Base-by-base conservation (phyloP, 108 stramenopile genomes). In the Nitzschia sp. region DNA sequence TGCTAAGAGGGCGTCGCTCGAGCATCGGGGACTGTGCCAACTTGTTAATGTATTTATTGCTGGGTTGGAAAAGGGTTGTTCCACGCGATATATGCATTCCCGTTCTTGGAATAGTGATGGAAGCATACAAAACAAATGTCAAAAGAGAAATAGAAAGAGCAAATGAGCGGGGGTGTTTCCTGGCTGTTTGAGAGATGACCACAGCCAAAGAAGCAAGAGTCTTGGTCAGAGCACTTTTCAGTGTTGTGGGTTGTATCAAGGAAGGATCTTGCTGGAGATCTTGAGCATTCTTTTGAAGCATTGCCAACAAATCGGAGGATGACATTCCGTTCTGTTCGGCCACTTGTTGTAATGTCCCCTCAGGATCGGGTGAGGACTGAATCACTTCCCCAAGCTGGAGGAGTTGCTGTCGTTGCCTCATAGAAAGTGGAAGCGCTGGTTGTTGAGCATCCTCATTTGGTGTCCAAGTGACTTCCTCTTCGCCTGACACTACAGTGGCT, bases 321-420 rank as follows among this genome's bases (percentile, higher is more conserved):
- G 71, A 65, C 77, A 93, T 82, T 21, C 66, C 68, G 73, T 90
- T 88, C 62, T 78, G 66, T 41, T 78, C 65, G 12, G 91, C 91
- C 3, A 88, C 84, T 58, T 85, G 75, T 9, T 57, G 38, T 22
- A 91, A 58, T 10, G 87, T 88, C n/a, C 75, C 84, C 19, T 76
- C 41, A 25, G 91, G 91, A 67, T 93, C 84, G 26, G 85, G 82
- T 6, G 88, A 76, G 11, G 75, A 60, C 20, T 70, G 77, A 42
- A 93, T 90, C 22, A 77, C 80, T 21, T 80, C 61, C 17, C 87
- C 85, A 10, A 93, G 71, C 56, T 90, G 80, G 12, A 86, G 63
- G 46, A 93, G 72, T 67, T 88, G 88, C 39, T 85, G 67, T 5
- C 91, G 76, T 56, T 89, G 84, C 0, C 62, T 63, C 51, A 67